Evolutionary conservation across 164 flowering plant genomes (phyloP).

Genomic region (Magnolia kwangsiensis): DNA sequence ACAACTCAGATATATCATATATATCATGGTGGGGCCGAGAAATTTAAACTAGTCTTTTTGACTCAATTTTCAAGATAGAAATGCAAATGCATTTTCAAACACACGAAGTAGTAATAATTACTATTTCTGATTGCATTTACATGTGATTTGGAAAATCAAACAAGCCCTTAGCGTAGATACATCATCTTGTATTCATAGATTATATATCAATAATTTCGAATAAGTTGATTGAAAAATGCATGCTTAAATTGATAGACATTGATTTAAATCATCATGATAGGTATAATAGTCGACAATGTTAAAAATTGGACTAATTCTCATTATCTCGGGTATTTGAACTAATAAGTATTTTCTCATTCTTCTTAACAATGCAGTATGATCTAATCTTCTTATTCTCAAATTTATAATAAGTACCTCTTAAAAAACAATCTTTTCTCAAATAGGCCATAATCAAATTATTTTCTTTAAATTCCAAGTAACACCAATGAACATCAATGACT

Average conservation of each 20-base stretch:
- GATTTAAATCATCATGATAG: not conserved
- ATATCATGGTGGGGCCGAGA: too few relatives aligned
- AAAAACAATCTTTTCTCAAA: not conserved
- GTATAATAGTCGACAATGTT: not conserved
- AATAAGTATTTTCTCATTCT: slow-evolving; percentile 2
- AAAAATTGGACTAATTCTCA: slow-evolving; percentile 3
- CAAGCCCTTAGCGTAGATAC: too few relatives aligned
- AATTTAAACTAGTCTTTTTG: too few relatives aligned
- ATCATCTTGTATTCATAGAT: not conserved
- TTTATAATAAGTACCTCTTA: not conserved
- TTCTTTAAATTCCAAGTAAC: not conserved
- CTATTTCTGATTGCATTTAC: too few relatives aligned
- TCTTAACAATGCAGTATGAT: not conserved
- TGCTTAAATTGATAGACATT: not conserved
- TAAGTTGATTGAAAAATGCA: not conserved
- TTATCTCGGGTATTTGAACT: not conserved
- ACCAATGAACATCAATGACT: too few relatives aligned
- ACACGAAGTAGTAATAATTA: too few relatives aligned
- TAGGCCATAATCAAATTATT: slow-evolving; percentile 1
- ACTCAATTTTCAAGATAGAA: too few relatives aligned
- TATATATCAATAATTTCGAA: not conserved
- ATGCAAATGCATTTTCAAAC: too few relatives aligned
- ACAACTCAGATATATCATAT: too few relatives aligned
- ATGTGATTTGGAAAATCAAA: too few relatives aligned
- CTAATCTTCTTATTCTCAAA: not conserved